Conservation (phyloP, 1,284 basidiomycete species). For the Butyriboletus pseudospeciosus region DNA sequence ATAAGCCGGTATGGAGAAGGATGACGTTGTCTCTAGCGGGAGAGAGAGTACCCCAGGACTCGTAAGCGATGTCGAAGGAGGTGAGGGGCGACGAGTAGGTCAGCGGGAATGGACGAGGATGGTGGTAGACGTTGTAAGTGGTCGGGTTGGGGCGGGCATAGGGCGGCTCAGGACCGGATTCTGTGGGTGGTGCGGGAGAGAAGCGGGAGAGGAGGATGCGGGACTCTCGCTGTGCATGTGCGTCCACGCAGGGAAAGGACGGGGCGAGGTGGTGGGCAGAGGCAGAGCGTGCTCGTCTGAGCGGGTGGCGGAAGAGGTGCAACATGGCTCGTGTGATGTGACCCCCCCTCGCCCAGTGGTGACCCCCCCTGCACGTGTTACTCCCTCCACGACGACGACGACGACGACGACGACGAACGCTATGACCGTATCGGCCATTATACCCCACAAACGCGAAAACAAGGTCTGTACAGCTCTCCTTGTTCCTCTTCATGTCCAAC, state of each 20-base stretch:
- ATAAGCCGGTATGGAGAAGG: slow-evolving; percentile 94
- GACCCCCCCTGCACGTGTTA: neutral
- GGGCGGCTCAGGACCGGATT: slow-evolving; percentile 66
- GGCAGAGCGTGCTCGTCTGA: neutral
- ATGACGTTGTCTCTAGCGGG: slow-evolving; percentile 82
- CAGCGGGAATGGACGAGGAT: slow-evolving; percentile 61
- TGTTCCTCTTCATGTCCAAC: neutral
- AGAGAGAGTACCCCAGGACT: slow-evolving; percentile 94
- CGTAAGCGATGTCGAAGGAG: slow-evolving; percentile 87
- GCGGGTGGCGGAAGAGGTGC: neutral
- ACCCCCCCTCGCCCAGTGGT: too few relatives aligned
- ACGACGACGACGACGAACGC: too few relatives aligned
- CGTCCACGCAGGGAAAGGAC: slow-evolving; percentile 72
- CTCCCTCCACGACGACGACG: too few relatives aligned
- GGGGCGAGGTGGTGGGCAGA: slow-evolving; percentile 25
- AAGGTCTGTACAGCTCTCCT: slow-evolving; percentile 33
- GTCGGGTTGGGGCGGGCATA: slow-evolving; percentile 71
- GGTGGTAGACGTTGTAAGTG: slow-evolving; percentile 65
- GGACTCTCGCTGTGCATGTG: slow-evolving; percentile 62
- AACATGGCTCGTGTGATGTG: neutral
- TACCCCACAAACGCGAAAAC: slow-evolving; percentile 21
- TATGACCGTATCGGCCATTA: too few relatives aligned
- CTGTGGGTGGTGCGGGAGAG: slow-evolving; percentile 19
- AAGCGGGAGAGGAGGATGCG: slow-evolving; percentile 36
- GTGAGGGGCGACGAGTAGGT: slow-evolving; percentile 73